Evolutionary conservation across 257 asterid species (phyloP), one percentile per base, ranked within the genome.

Genomic region (Solanum chmielewskii): DNA sequence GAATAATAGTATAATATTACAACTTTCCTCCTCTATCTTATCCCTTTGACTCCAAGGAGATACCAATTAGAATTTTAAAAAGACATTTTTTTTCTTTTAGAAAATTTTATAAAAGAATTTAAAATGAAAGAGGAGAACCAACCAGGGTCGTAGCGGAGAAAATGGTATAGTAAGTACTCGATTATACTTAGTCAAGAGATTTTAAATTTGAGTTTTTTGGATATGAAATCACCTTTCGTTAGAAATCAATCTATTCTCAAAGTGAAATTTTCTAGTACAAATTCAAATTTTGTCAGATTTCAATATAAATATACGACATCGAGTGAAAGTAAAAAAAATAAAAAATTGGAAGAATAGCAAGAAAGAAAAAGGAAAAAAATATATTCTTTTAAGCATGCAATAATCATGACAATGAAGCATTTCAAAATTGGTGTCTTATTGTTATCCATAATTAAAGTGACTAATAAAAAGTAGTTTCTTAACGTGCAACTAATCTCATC

Each of bases 211-310:
- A 16, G 10, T 52, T 52, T 3, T 52, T 6, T 49, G 0, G 3
- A 20, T 49, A 16, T 0, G 1, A 49, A 49, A 3, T 16, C 23
- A 49, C 9, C 6, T 15, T 49, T 49, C 6, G 9, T 49, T 6
- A 49, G 9, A 3, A 21, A 16, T 8, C 9, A 49, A 49, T 49
- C 16, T 49, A 49, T 1, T 3, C 23, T 49, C 0, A 15, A 5
- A 15, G 9, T 15, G 1, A 0, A 1, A 49, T 23, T 16, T 16
- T 49, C 1, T 0, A 6, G 2, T 0, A 8, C 0, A 0, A 52
- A 52, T 52, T 0, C 4, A 0, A 52, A 52, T 52, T 52, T 52
- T 0, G 1, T 18, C 9, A 52, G 0, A 23, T 10, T 52, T 0
- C 4, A 52, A 52, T 52, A 1, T 52, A 9, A 52, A 4, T 52